Evolutionary conservation across 768 basidiomycete species (phyloP), one percentile per base, ranked within the genome.

Genomic region (Hygrophoropsis aurantiaca): DNA sequence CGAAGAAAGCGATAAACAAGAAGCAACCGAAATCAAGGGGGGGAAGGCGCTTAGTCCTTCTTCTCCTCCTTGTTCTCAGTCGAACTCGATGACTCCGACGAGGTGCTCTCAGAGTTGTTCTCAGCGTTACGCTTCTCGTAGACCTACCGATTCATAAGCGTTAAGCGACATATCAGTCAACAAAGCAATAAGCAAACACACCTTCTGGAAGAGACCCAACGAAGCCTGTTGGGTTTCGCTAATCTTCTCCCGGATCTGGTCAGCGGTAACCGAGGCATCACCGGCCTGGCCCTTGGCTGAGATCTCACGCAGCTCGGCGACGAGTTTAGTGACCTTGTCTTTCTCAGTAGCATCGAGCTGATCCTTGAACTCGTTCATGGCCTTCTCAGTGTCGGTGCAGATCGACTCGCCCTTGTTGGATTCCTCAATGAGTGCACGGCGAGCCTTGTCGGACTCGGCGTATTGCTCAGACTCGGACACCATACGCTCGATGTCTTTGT

Each of bases 401-500:
- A 97, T 86, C 6, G 91, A 94, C 67, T 97, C 94, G 39, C 91
- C 95, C 74, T 90, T 89, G 80, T 98, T 98, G 34, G 93, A 80
- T 65, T 94, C 90, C 75, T 99, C 97, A 54, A 99, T 98, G 47
- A 98, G 75, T 36, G 76, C 64, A 62, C 86, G 82, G 62, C 94
- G 87, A 40, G 78, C 77, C 76, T 95, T 94, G 74, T 99, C 97
- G 8, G 83, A 69, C 74, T 97, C 97, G 30, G 94, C 93, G 60
- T 82, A 94, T 64, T 90, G 77, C 74, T 99, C 97, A 43, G 95
- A 85, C 58, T 98, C 94, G 2, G 85, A 69, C 41, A 99, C 85
- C 97, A 99, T 99, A 61, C 84, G 84, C 74, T 97, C 93, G 51
- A 98, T 98, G 59, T 99, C 95, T 74, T 87, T 88, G 73, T 97